A percentile compares a stretch with the other conserved stretches of the same genome.
phyloP scores from a whole-genome alignment of 2,329 filamentous ascomycete species.

The Neospermospora avenae region DNA sequence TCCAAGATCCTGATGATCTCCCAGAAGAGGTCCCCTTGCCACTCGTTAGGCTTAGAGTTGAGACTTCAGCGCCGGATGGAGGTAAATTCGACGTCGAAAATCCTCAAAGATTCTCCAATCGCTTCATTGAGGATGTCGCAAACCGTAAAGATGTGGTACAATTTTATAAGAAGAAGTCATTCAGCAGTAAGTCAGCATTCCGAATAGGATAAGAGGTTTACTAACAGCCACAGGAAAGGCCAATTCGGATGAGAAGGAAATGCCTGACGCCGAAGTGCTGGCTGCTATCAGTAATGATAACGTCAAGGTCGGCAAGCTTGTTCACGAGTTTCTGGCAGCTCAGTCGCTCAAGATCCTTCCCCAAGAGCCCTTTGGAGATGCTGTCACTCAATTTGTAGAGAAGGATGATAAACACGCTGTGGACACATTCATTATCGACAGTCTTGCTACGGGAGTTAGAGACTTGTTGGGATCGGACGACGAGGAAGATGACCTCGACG shows the following conservation, averaged over 20 bases:
- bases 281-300: conserved; percentile 64
- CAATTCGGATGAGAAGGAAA: conserved; percentile 45
- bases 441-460: conserved; percentile 66
- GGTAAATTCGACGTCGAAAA: conserved; percentile 90
- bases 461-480: conserved; percentile 65
- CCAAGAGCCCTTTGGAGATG: conserved; percentile 88
- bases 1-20: conserved; percentile 64
- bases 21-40: conserved; percentile 70
- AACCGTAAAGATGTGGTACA: conserved; percentile 93
- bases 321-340: conserved; percentile 80
- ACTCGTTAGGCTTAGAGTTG: conserved; percentile 84
- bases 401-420: conserved; percentile 95
- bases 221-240: conserved; percentile 37
- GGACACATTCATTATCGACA: conserved; percentile 73
- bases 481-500: conserved; percentile 67
- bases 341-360: conserved; percentile 92
- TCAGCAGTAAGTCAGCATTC: conserved; percentile 39
- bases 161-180: conserved; percentile 86
- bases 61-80: conserved; percentile 81
- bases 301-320: conserved; percentile 84
- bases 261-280: conserved; percentile 63
- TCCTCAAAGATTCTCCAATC: conserved; percentile 90
- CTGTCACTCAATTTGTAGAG: conserved; percentile 86
- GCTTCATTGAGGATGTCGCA: conserved; percentile 85
- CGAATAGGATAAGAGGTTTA: not conserved